phyloP scores from a whole-genome alignment of 768 basidiomycete genomes.

The Lepiota venenata region DNA sequence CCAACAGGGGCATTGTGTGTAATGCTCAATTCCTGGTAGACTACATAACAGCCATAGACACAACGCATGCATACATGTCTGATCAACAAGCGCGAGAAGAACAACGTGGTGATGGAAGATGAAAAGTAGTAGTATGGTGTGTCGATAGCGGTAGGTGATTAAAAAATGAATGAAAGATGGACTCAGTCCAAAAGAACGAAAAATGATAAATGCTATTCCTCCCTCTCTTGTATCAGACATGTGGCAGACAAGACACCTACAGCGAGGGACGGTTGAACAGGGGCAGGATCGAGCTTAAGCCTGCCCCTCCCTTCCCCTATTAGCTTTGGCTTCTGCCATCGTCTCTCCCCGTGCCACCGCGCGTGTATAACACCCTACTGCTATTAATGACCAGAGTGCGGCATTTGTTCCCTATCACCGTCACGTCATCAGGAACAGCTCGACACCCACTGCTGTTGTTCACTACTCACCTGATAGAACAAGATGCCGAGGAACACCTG shows the following conservation, averaged over 20 bases:
- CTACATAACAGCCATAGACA: neutral
- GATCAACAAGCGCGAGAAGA: neutral
- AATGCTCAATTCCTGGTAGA: neutral
- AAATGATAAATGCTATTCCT: conserved; percentile 8
- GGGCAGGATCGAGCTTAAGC: conserved; percentile 36
- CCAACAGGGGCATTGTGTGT: neutral
- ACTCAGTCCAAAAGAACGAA: conserved; percentile 8
- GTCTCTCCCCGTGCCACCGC: conserved; percentile 66
- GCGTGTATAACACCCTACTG: conserved; percentile 61
- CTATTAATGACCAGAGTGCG: conserved; percentile 76
- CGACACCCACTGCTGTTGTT: neutral
- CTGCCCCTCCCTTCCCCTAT: conserved; percentile 53
- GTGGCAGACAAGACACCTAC: conserved; percentile 1
- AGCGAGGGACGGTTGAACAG: neutral
- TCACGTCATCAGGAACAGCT: conserved; percentile 2
- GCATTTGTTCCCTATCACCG: conserved; percentile 72
- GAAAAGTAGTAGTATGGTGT: conserved; percentile 1
- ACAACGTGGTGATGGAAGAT: neutral
- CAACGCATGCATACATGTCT: neutral
- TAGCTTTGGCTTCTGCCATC: conserved; percentile 62
- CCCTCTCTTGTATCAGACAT: conserved; percentile 7
- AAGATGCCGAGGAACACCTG: conserved; percentile 62
- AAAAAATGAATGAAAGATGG: conserved; percentile 8
- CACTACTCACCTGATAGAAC: conserved; percentile 61
- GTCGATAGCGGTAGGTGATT: neutral